These are phyloP conservation scores for Aurantiochytrium sp. DNA, from an alignment of 108 stramenopile species.

Conservation along the genomic window DNA sequence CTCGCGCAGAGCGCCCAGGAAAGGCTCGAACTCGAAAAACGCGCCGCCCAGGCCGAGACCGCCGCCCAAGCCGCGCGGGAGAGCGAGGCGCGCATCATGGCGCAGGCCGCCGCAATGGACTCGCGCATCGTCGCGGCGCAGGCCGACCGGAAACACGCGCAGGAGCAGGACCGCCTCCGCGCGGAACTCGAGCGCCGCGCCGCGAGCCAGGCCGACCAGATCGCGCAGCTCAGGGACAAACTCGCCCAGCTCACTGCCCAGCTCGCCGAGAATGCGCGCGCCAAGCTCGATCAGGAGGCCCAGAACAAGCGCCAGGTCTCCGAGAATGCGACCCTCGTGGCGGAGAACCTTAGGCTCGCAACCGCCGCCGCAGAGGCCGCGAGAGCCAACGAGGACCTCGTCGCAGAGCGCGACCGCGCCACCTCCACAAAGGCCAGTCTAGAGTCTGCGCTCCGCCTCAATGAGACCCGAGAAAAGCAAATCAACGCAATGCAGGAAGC, in stretches of 20 bases:
- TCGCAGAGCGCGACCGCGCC: background rate
- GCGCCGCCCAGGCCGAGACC: background rate
- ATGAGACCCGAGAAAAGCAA: conserved; percentile 20
- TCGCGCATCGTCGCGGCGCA: background rate
- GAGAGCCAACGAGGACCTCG: background rate
- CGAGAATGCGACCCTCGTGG: background rate
- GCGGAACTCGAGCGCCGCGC: background rate
- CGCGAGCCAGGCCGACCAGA: conserved; percentile 21
- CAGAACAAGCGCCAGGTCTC: background rate
- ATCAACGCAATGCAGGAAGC: background rate
- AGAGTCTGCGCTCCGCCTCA: background rate
- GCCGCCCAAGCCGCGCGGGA: background rate
- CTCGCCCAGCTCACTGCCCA: background rate
- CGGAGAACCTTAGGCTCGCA: background rate
- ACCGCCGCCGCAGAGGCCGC: background rate
- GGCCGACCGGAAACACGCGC: background rate
- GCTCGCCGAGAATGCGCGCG: background rate
- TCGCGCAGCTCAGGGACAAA: background rate
- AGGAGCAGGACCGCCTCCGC: background rate
- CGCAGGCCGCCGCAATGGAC: background rate
- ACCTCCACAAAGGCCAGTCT: background rate
- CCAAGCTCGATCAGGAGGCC: background rate
- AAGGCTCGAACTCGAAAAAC: background rate
- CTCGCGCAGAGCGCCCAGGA: background rate
- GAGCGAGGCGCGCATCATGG: background rate